Conservation (phyloP, 1,284 basidiomycete species). For the Sporisorium graminicola region DNA sequence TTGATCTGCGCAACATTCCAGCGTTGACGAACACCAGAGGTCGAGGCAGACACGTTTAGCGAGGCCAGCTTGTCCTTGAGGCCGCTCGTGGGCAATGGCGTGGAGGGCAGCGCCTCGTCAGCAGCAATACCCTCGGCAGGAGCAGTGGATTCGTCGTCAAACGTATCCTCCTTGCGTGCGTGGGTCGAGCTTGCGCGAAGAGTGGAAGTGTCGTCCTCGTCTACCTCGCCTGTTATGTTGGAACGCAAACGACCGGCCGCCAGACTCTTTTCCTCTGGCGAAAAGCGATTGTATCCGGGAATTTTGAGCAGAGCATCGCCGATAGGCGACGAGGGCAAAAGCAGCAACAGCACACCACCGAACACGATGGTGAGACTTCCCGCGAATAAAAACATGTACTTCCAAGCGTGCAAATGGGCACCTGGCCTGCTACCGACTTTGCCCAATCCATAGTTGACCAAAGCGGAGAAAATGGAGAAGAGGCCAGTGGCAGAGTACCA, state of each 20-base stretch:
- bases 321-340: conserved; percentile 72
- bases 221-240: conserved; percentile 69
- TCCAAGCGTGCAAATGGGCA: conserved; percentile 71
- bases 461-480: conserved; percentile 71
- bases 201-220: conserved; percentile 60
- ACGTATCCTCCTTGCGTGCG: conserved; percentile 12
- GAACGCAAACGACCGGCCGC: conserved; percentile 69
- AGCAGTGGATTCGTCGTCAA: conserved; percentile 11
- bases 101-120: conserved; percentile 5
- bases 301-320: conserved; percentile 48
- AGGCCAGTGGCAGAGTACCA: conserved; percentile 74
- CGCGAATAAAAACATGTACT: conserved; percentile 73
- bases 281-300: conserved; percentile 55
- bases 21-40: conserved; percentile 37
- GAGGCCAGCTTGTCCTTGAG: conserved; percentile 38
- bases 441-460: conserved; percentile 73
- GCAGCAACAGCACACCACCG: conserved; percentile 70
- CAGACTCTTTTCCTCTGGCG: conserved; percentile 37
- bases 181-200: conserved; percentile 20
- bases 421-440: conserved; percentile 63
- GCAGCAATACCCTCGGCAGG: background rate
- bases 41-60: conserved; percentile 42
- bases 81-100: conserved; percentile 24
- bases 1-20: conserved; percentile 70
- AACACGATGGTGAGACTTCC: conserved; percentile 72